Evolutionary conservation across 75 land plant genomes (phyloP).

Genomic region (Sequoia sempervirens): DNA sequence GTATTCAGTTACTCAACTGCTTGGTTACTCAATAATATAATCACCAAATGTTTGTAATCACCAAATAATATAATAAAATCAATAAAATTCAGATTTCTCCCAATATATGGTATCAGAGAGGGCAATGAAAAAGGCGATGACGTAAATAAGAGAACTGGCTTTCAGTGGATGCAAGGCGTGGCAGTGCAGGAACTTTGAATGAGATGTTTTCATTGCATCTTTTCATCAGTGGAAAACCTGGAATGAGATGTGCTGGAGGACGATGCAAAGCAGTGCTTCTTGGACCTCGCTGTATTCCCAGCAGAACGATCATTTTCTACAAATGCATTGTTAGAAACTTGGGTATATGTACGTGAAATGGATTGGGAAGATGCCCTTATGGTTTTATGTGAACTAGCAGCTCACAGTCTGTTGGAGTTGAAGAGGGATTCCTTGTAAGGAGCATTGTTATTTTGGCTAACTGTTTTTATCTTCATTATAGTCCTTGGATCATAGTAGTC

Average conservation of each 20-base stretch:
- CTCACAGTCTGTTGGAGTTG: not conserved
- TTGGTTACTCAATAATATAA: too few species aligned
- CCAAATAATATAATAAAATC: too few species aligned
- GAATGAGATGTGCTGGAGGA: not conserved
- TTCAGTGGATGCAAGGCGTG: too few species aligned
- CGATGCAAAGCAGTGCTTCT: not conserved
- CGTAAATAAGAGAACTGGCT: too few species aligned
- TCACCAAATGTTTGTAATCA: too few species aligned
- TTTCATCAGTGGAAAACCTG: too few species aligned
- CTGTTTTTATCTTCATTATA: not conserved
- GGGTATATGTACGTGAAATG: constrained; percentile 1
- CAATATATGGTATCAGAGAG: too few species aligned
- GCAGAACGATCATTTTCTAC: not conserved
- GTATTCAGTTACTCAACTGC: too few species aligned
- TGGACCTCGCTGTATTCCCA: not conserved
- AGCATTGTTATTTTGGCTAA: not conserved
- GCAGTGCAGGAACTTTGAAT: too few species aligned
- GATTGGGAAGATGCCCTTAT: not conserved
- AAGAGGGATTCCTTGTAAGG: not conserved
- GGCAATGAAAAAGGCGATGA: too few species aligned
- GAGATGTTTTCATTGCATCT: too few species aligned
- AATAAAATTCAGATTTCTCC: too few species aligned
- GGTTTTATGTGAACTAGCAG: not conserved
- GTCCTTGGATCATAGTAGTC: not conserved
- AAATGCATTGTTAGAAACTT: not conserved